Percentiles rank a stretch among this genome's conserved stretches.
phyloP scores from a whole-genome alignment of 805 yeast genomes.

The Wickerhamiella alocasiicola region DNA sequence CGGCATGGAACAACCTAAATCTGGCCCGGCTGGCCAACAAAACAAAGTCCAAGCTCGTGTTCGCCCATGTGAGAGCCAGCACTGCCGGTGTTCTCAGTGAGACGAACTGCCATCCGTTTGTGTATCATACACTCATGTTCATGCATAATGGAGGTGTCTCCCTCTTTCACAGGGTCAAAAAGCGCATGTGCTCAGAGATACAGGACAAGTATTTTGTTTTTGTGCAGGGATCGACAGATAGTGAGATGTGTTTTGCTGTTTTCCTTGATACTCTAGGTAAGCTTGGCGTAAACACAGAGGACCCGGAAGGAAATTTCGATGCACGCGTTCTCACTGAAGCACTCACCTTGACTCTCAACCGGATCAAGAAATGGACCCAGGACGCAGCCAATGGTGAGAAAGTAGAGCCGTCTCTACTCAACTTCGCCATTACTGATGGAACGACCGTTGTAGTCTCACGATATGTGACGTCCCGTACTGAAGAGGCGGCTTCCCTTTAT shows the following conservation, averaged over 20 bases:
- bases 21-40: conserved; percentile 75
- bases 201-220: conserved; percentile 66
- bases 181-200: conserved; percentile 56
- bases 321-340: conserved; percentile 49
- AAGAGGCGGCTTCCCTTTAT: conserved; percentile 93
- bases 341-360: conserved; percentile 55
- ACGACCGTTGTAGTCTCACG: conserved; percentile 72
- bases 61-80: conserved; percentile 93
- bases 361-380: conserved; percentile 68
- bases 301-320: conserved; percentile 39
- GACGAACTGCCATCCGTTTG: conserved; percentile 95
- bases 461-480: conserved; percentile 76
- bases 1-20: conserved; percentile 88
- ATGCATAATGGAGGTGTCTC: conserved; percentile 90
- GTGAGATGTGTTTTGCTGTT: conserved; percentile 89
- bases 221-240: conserved; percentile 90
- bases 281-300: conserved; percentile 63
- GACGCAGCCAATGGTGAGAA: conserved; percentile 33
- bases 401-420: conserved; percentile 69
- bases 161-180: conserved; percentile 59
- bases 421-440: conserved; percentile 94
- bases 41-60: conserved; percentile 71
- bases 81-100: conserved; percentile 91
- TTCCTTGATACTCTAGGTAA: conserved; percentile 63
- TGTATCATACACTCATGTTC: conserved; percentile 75